A percentile compares a stretch with the other conserved stretches of the same genome.
Conservation (phyloP, 192 early-diverging fungal species). For the Umbelopsis sp. region DNA sequence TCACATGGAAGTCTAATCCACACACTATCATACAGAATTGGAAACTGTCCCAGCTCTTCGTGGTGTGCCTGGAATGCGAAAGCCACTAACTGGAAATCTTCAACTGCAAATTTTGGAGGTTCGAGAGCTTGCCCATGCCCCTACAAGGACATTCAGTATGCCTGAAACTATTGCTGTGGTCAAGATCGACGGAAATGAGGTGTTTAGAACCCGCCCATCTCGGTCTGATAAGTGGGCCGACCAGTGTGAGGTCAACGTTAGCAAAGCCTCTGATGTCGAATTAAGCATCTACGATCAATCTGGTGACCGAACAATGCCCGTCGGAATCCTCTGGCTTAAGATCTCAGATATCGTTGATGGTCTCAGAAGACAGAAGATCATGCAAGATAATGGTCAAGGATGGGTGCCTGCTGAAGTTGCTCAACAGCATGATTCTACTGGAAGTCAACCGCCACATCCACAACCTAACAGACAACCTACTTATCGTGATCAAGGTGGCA, state of each 20-base stretch:
- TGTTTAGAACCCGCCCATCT: slow-evolving; percentile 73
- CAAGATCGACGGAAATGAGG: slow-evolving; percentile 82
- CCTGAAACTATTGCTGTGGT: slow-evolving; percentile 77
- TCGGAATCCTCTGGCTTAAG: slow-evolving; percentile 92
- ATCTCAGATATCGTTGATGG: slow-evolving; percentile 92
- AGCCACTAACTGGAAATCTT: slow-evolving; percentile 73
- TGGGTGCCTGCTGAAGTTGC: slow-evolving; percentile 51
- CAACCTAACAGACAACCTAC: neutral
- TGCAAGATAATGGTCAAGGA: slow-evolving; percentile 55
- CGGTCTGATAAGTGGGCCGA: slow-evolving; percentile 77
- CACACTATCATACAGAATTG: slow-evolving; percentile 12
- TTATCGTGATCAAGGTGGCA: neutral
- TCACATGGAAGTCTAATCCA: slow-evolving; percentile 14
- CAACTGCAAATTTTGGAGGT: slow-evolving; percentile 67
- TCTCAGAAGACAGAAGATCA: slow-evolving; percentile 71
- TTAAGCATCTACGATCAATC: slow-evolving; percentile 86
- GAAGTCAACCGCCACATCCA: neutral
- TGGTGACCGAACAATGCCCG: slow-evolving; percentile 68
- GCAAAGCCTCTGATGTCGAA: slow-evolving; percentile 92
- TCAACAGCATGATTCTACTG: slow-evolving; percentile 10
- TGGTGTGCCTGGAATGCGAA: slow-evolving; percentile 62
- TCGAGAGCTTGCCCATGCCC: slow-evolving; percentile 59
- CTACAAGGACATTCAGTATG: slow-evolving; percentile 53
- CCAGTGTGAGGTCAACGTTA: slow-evolving; percentile 84
- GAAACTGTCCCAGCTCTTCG: slow-evolving; percentile 49